Conservation (phyloP, 2,329 filamentous ascomycete species). For the Elsinoe necatrix region DNA sequence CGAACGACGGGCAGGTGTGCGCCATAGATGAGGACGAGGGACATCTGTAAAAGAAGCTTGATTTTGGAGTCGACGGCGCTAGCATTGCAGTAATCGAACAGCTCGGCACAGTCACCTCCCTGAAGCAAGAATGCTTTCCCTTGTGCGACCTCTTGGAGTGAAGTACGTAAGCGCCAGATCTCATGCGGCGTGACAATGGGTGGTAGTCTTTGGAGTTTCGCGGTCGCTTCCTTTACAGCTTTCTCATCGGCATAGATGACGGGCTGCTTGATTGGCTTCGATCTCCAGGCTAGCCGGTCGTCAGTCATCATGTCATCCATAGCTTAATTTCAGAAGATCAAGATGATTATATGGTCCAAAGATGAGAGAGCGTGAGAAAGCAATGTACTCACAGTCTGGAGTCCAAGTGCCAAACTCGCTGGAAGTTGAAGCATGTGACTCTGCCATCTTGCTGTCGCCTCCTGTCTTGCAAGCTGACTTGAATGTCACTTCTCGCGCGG, state of each 20-base stretch:
- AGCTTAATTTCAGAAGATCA: not conserved
- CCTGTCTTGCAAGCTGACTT: too few species aligned
- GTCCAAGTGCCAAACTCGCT: not conserved
- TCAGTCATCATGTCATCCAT: constrained; percentile 2
- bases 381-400: constrained; percentile 27
- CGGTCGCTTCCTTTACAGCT: constrained; percentile 51
- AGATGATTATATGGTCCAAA: too few species aligned
- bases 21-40: constrained; percentile 87
- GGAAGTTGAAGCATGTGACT: not conserved
- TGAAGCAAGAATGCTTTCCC: constrained; percentile 92
- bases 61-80: constrained; percentile 90
- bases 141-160: constrained; percentile 74
- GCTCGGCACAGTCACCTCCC: constrained; percentile 92
- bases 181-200: constrained; percentile 73
- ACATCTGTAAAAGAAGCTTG: constrained; percentile 95
- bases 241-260: constrained; percentile 58
- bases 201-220: constrained; percentile 60
- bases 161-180: constrained; percentile 69
- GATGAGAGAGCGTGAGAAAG: constrained; percentile 16
- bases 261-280: constrained; percentile 70
- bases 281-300: constrained; percentile 57
- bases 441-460: not conserved
- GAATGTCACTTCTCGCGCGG: too few species aligned
- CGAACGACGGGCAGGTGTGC: constrained; percentile 74
- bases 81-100: constrained; percentile 93